Conservation (phyloP, 768 basidiomycete genomes). For the Podaxis rugospora region DNA sequence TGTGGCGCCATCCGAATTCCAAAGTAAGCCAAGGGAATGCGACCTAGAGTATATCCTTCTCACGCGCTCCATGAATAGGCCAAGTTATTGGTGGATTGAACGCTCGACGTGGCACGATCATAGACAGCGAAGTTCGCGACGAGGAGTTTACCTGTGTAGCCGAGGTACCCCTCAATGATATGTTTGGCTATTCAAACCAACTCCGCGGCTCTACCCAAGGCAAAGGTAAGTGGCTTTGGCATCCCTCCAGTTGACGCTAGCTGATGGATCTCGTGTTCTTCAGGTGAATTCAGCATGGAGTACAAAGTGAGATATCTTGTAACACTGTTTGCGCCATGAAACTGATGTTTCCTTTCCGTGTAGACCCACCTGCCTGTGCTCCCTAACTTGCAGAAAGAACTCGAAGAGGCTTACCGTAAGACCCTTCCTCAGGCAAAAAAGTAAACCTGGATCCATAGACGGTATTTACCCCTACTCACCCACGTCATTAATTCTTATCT, state of each 20-base stretch:
- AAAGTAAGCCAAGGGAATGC: conserved; percentile 44
- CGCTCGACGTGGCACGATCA: conserved; percentile 85
- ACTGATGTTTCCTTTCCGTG: conserved; percentile 3
- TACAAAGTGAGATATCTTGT: neutral
- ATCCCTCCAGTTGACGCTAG: conserved; percentile 49
- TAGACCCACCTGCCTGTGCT: conserved; percentile 81
- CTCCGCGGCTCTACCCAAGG: conserved; percentile 94
- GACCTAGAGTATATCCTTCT: neutral
- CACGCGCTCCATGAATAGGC: conserved; percentile 31
- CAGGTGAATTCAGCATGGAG: conserved; percentile 9
- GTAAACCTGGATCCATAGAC: conserved; percentile 31
- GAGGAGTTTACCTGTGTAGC: conserved; percentile 93
- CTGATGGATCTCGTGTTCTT: conserved; percentile 17
- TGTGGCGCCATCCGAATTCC: conserved; percentile 94
- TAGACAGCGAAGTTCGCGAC: conserved; percentile 94
- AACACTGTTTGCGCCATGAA: neutral
- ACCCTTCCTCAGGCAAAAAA: conserved; percentile 66
- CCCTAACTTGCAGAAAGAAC: conserved; percentile 82
- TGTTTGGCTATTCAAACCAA: conserved; percentile 97
- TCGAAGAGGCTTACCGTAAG: conserved; percentile 84
- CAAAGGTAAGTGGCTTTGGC: conserved; percentile 75
- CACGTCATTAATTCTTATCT: neutral
- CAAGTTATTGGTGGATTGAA: conserved; percentile 94
- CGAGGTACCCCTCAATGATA: conserved; percentile 94
- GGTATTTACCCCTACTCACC: neutral